Percentiles rank a stretch among this genome's conserved stretches.
These are phyloP conservation scores for Dipteronia sinensis DNA, from an alignment of 345 rosid genomes.

Conservation along the genomic window DNA sequence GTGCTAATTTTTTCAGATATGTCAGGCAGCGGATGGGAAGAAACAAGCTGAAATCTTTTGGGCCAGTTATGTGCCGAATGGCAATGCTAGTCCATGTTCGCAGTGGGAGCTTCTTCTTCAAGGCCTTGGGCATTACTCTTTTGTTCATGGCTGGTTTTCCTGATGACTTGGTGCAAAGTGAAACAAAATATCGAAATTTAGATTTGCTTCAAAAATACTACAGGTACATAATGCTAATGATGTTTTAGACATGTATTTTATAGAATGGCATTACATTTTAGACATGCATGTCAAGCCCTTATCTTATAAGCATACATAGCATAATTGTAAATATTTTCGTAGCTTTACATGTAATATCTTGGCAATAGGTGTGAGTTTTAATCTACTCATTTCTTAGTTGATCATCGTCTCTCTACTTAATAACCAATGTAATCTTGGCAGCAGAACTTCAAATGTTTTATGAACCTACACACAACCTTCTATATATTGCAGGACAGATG, in stretches of 20 bases:
- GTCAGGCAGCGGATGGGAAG: conserved; percentile 71
- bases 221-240: conserved; percentile 34
- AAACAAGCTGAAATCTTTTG: conserved; percentile 65
- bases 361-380: not conserved
- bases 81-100: conserved; percentile 51
- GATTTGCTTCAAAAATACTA: conserved; percentile 59
- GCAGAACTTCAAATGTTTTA: not conserved
- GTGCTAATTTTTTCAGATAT: conserved; percentile 37
- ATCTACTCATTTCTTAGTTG: not conserved
- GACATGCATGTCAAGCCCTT: not conserved
- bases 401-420: not conserved
- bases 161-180: conserved; percentile 47
- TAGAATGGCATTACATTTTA: not conserved
- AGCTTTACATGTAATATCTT: not conserved
- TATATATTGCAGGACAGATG: conserved; percentile 45
- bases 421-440: not conserved
- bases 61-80: conserved; percentile 53
- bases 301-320: not conserved
- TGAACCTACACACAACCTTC: conserved; percentile 15
- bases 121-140: conserved; percentile 62
- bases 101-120: conserved; percentile 66
- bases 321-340: not conserved
- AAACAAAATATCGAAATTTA: conserved; percentile 52
- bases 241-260: not conserved
- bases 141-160: conserved; percentile 68